Evolutionary conservation across 805 yeast genomes (phyloP).

Genomic region (Pichia scutulata): DNA sequence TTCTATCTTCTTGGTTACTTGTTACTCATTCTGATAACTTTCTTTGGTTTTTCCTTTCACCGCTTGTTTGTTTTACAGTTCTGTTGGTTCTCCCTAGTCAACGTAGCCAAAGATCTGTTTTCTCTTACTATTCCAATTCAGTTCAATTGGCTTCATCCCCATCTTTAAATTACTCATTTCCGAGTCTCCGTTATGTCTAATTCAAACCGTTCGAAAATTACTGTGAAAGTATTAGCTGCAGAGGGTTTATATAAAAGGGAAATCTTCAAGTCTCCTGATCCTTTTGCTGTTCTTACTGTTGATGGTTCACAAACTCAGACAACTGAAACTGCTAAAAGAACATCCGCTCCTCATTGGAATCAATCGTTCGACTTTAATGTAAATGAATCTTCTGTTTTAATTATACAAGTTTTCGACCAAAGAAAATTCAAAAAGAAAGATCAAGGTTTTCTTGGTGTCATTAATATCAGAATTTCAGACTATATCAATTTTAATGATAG

Average conservation of each 20-base stretch:
- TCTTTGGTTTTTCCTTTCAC: too few relatives aligned
- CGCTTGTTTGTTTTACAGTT: background rate
- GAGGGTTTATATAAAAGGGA: conserved; percentile 94
- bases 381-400: conserved; percentile 74
- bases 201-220: conserved; percentile 30
- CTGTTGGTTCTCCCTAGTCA: background rate
- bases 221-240: conserved; percentile 84
- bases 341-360: conserved; percentile 97
- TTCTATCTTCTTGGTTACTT: too few relatives aligned
- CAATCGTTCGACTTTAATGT: conserved; percentile 77
- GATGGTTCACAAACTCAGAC: conserved; percentile 96
- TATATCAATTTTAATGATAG: conserved; percentile 57
- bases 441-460: conserved; percentile 96
- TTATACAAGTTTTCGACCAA: conserved; percentile 93
- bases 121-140: background rate
- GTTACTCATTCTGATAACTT: too few relatives aligned
- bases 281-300: conserved; percentile 95
- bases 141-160: background rate
- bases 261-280: conserved; percentile 93
- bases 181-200: background rate
- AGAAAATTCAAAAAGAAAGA: conserved; percentile 96
- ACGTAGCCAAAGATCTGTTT: background rate
- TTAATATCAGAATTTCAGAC: conserved; percentile 84
- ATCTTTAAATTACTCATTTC: background rate
- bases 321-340: conserved; percentile 87